phyloP scores from a whole-genome alignment of 1,139 yeast genomes.

The Lodderomyces metapsilosis region DNA sequence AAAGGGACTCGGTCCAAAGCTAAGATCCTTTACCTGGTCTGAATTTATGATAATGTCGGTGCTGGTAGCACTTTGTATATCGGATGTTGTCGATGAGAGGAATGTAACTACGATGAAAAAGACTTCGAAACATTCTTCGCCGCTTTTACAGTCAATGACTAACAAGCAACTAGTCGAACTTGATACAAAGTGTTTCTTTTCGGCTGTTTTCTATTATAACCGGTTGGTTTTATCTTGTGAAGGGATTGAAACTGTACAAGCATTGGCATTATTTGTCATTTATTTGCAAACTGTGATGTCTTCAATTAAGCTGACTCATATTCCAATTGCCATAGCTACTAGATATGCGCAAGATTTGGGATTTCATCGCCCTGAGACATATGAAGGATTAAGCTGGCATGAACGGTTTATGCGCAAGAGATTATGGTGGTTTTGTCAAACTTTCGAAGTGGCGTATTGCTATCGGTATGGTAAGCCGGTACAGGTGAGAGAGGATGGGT shows the following conservation, averaged over 20 bases:
- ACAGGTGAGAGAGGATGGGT: slow-evolving; percentile 48
- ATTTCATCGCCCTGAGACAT: slow-evolving; percentile 57
- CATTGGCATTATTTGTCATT: slow-evolving; percentile 41
- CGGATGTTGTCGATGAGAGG: slow-evolving; percentile 10
- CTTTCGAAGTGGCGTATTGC: slow-evolving; percentile 52
- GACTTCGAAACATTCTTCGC: neutral
- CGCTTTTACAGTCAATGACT: slow-evolving; percentile 8
- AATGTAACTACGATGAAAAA: slow-evolving; percentile 7
- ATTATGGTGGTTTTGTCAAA: slow-evolving; percentile 58
- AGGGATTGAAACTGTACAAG: slow-evolving; percentile 50
- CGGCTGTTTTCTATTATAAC: slow-evolving; percentile 47
- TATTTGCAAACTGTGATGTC: slow-evolving; percentile 45
- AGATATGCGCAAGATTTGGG: slow-evolving; percentile 65
- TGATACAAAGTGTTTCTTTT: slow-evolving; percentile 27
- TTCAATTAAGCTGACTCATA: slow-evolving; percentile 40
- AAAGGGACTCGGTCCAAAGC: slow-evolving; percentile 12
- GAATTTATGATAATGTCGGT: slow-evolving; percentile 10
- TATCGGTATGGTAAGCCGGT: slow-evolving; percentile 61
- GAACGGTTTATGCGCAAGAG: slow-evolving; percentile 40
- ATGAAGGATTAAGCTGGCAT: slow-evolving; percentile 32
- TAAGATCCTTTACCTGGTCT: slow-evolving; percentile 14
- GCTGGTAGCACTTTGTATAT: slow-evolving; percentile 8
- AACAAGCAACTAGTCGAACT: slow-evolving; percentile 19
- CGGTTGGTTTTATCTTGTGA: slow-evolving; percentile 46
- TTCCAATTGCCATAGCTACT: slow-evolving; percentile 51